phyloP scores from a whole-genome alignment of 1,139 yeast species.

The Arxiozyma bovina region DNA sequence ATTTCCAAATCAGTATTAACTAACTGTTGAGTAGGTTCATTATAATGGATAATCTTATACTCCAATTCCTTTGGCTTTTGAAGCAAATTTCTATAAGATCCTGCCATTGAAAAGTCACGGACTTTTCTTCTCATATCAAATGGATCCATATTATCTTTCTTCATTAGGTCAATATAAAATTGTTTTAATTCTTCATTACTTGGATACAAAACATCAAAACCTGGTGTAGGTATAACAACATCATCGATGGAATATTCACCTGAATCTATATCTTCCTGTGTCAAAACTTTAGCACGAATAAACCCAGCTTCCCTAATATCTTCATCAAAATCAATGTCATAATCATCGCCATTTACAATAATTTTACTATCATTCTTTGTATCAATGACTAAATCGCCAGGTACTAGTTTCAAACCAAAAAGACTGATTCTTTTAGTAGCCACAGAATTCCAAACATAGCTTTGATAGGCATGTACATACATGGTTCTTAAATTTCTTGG shows the following conservation, averaged over 20 bases:
- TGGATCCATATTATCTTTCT: constrained; percentile 74
- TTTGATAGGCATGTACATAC: constrained; percentile 97
- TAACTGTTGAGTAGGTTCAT: constrained; percentile 55
- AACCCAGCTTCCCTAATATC: constrained; percentile 51
- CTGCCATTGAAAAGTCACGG: constrained; percentile 83
- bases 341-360: constrained; percentile 18
- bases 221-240: constrained; percentile 89
- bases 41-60: constrained; percentile 56
- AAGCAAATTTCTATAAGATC: constrained; percentile 76
- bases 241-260: constrained; percentile 65
- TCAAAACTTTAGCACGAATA: constrained; percentile 58
- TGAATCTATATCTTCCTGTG: constrained; percentile 59
- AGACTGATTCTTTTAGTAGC: constrained; percentile 69
- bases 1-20: constrained; percentile 78
- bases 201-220: constrained; percentile 82
- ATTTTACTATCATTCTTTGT: constrained; percentile 21
- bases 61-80: constrained; percentile 58
- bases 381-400: constrained; percentile 73
- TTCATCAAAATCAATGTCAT: constrained; percentile 49
- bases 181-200: constrained; percentile 49
- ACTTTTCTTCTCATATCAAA: constrained; percentile 74
- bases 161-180: constrained; percentile 68
- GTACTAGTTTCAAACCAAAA: constrained; percentile 61
- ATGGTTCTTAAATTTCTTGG: constrained; percentile 87
- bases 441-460: constrained; percentile 86